These are phyloP conservation scores for Sarocladium brachiariae DNA, from an alignment of 2,329 filamentous ascomycete genomes.

Conservation along the genomic window DNA sequence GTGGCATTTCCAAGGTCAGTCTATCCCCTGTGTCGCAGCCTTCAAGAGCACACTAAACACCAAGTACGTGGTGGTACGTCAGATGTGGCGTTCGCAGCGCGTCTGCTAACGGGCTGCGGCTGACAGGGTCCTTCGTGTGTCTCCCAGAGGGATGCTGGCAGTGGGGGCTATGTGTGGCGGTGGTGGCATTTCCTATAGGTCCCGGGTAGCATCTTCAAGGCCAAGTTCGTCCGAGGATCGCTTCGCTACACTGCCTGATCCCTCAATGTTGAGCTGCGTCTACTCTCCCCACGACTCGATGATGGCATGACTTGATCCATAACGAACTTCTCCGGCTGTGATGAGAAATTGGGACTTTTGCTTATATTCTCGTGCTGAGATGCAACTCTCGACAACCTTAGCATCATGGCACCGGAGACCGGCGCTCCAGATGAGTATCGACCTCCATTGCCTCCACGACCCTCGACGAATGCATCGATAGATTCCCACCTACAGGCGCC, in stretches of 20 bases:
- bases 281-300: background rate
- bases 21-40: constrained; percentile 2
- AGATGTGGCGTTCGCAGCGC: constrained; percentile 1
- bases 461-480: constrained; percentile 27
- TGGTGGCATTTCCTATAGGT: background rate
- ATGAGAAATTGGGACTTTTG: background rate
- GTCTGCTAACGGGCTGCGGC: background rate
- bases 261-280: background rate
- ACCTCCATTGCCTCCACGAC: constrained; percentile 50
- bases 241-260: no score
- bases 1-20: constrained; percentile 5
- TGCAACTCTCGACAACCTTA: constrained; percentile 18
- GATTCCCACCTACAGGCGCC: constrained; percentile 46
- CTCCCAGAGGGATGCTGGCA: background rate
- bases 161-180: constrained; percentile 4
- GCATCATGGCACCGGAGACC: constrained; percentile 23
- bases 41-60: background rate
- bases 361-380: constrained; percentile 18
- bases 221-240: no score
- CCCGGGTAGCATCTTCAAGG: constrained; percentile 4
- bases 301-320: background rate
- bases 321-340: background rate
- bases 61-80: constrained; percentile 4
- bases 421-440: constrained; percentile 32
- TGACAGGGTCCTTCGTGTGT: background rate